Conservation (phyloP, 2,329 filamentous ascomycete species). For the Fusarium sterilihyphosum region DNA sequence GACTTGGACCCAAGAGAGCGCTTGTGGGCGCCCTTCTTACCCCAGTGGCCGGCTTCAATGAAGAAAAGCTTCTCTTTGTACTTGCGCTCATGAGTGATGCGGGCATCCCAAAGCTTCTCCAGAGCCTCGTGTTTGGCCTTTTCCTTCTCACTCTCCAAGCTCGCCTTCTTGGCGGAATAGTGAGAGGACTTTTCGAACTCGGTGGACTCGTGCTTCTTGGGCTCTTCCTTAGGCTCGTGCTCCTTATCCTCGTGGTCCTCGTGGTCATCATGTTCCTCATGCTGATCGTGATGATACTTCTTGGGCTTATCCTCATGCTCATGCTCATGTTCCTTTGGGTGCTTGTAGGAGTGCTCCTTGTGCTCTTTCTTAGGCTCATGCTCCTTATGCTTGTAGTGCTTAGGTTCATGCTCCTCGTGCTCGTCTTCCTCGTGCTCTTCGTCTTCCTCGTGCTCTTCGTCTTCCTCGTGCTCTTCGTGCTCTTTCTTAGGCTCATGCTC, state of each 20-base stretch:
- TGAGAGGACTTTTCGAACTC: neutral
- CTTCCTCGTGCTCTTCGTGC: neutral
- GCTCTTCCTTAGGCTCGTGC: neutral
- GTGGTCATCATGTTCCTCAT: neutral
- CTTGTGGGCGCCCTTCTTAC: neutral
- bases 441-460: neutral
- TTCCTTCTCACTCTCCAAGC: neutral
- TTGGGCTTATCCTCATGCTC: neutral
- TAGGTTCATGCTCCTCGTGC: neutral
- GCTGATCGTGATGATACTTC: neutral
- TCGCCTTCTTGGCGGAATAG: neutral
- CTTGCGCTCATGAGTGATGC: neutral
- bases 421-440: neutral
- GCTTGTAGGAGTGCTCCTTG: neutral
- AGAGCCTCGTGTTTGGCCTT: neutral
- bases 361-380: neutral
- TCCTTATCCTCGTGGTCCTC: neutral
- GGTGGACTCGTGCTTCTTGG: neutral
- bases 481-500: neutral
- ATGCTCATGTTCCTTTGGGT: neutral
- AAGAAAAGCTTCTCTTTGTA: neutral
- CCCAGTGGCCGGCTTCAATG: neutral
- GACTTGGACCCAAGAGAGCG: neutral
- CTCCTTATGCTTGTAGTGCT: neutral
- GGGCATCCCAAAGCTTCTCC: conserved; percentile 5